These are phyloP conservation scores for Pilatotrama ljubarskyi DNA, from an alignment of 768 basidiomycete genomes.

Conservation along the genomic window DNA sequence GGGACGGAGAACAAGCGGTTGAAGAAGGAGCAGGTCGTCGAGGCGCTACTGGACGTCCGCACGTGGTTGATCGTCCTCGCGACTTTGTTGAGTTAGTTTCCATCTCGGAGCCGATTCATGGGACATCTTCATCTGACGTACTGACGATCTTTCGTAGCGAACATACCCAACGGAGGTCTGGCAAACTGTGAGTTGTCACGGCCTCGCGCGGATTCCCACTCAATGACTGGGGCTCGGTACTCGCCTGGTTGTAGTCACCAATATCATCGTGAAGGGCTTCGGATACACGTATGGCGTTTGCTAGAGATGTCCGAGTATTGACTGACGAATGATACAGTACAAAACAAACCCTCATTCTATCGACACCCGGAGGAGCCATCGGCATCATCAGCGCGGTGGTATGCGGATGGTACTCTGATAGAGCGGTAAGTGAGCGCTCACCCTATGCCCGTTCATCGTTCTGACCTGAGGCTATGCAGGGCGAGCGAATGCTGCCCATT, in stretches of 20 bases:
- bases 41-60: conserved; percentile 56
- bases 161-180: conserved; percentile 68
- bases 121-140: too few relatives aligned
- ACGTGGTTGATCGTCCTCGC: conserved; percentile 68
- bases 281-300: conserved; percentile 54
- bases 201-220: too few relatives aligned
- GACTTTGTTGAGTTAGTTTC: conserved; percentile 54
- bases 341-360: conserved; percentile 60
- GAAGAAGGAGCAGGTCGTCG: conserved; percentile 59
- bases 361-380: conserved; percentile 56
- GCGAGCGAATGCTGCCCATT: conserved; percentile 63
- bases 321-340: conserved; percentile 38
- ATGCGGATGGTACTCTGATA: conserved; percentile 68
- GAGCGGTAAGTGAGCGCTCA: conserved; percentile 43
- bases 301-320: neutral
- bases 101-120: neutral
- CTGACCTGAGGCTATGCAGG: conserved; percentile 39
- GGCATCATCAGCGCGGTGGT: conserved; percentile 47
- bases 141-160: conserved; percentile 40
- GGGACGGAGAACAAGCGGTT: conserved; percentile 63
- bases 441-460: too few relatives aligned
- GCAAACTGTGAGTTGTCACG: conserved; percentile 52
- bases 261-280: conserved; percentile 60
- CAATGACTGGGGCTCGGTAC: neutral
- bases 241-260: conserved; percentile 46